Base-by-base conservation (phyloP, 2,329 filamentous ascomycete species). In the Aspergillus fischeri region DNA sequence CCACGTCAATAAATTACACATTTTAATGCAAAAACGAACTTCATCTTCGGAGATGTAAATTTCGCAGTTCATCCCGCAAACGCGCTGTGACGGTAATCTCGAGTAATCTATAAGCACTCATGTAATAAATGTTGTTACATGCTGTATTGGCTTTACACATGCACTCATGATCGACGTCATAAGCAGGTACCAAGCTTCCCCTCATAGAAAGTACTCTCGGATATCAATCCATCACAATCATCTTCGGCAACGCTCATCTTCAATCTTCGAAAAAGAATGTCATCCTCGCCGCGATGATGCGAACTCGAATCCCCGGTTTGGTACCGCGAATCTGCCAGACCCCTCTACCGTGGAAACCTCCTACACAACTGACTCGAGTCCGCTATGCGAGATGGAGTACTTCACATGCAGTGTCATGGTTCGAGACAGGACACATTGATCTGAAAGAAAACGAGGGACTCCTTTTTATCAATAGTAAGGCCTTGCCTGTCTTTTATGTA, bases 381-480 rank as follows among this genome's bases (percentile, higher is more conserved):
- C 9, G 21, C 21, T 27, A 45, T 47, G 20, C 24, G 11, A 44
- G 41, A 44, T 21, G 25, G 52, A 52, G 38, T 42, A 54, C 58
- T 35, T 62, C 59, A 74, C 55, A 74, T 80, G 10, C 84, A 83
- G 44, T 47, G 24, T 52, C 84, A 85, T 63, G 65, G 47, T 81
- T 89, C 65, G 86, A 89, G 61, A 85, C 85, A 9, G 93, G 94
- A 0, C 92, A 97, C 67, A 96, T 97, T 64, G 79, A 82, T n/a
- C 82, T 89, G 10, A 82, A 80, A 2, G 77, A 87, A 1, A 89
- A 92, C 65, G 91, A 97, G 76, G 87, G 88, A 0, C 86, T 97
- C 49, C 74, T 97, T 6, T 99, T 95, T 77, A 87, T 97, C 68
- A 92, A 96, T 71, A 96, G 90, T 92, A 17, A 45, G 42, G 24